Evolutionary conservation across 1,284 basidiomycete species (phyloP).

Genomic region (Flammula alnicola): DNA sequence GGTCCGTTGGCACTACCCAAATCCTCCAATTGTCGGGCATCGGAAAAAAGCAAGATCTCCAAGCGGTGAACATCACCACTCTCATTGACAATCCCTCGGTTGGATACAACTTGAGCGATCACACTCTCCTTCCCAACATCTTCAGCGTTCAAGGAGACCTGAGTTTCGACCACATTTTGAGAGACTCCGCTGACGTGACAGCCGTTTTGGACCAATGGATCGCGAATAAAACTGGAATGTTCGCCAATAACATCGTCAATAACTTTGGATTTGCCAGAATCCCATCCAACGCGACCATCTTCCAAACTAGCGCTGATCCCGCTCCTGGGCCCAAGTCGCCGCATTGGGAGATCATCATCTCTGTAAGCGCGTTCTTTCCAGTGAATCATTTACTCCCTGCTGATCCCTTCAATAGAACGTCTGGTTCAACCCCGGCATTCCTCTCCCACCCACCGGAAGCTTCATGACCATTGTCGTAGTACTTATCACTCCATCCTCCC

Average conservation of each 20-base stretch:
- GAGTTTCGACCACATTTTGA: slow-evolving; percentile 30
- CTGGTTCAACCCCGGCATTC: slow-evolving; percentile 25
- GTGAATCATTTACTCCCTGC: background rate
- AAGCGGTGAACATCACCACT: slow-evolving; percentile 22
- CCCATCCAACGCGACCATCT: slow-evolving; percentile 25
- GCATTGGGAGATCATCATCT: slow-evolving; percentile 36
- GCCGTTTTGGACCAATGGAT: slow-evolving; percentile 27
- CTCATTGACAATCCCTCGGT: slow-evolving; percentile 32
- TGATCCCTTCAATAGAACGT: slow-evolving; percentile 24
- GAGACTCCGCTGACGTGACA: slow-evolving; percentile 19
- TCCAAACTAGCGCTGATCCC: slow-evolving; percentile 30
- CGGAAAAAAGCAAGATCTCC: slow-evolving; percentile 28
- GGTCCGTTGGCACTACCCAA: slow-evolving; percentile 32
- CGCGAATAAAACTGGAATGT: slow-evolving; percentile 26
- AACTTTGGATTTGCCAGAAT: slow-evolving; percentile 33
- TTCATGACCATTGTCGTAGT: slow-evolving; percentile 33
- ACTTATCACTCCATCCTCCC: slow-evolving; percentile 34
- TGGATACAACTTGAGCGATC: slow-evolving; percentile 37
- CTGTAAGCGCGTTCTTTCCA: slow-evolving; percentile 23
- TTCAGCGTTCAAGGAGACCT: slow-evolving; percentile 30
- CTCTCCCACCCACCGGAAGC: slow-evolving; percentile 28
- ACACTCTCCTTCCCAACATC: slow-evolving; percentile 34
- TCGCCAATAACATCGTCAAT: slow-evolving; percentile 33
- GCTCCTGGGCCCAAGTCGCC: slow-evolving; percentile 32
- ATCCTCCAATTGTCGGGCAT: slow-evolving; percentile 38